These are phyloP conservation scores for Russula sp. DNA, from an alignment of 768 basidiomycete genomes.

Conservation along the genomic window DNA sequence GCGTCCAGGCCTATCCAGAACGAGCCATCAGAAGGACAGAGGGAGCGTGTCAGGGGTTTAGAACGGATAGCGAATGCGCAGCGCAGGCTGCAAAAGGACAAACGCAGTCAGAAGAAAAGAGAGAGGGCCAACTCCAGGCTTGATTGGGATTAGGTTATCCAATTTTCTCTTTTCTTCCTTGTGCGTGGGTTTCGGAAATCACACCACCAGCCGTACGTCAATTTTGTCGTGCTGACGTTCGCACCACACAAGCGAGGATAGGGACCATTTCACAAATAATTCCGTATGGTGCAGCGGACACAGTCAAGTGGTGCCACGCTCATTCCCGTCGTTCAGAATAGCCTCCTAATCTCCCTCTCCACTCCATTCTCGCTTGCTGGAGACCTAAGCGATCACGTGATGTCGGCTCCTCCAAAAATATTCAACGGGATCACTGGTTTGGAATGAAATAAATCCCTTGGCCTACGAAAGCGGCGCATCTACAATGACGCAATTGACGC, in stretches of 20 bases:
- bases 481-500: not conserved
- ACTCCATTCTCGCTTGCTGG: not conserved
- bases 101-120: conserved; percentile 47
- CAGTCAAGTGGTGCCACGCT: not conserved
- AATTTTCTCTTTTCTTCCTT: not conserved
- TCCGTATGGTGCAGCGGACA: not conserved
- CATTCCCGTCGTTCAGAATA: not conserved
- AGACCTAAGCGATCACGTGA: not conserved
- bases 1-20: conserved; percentile 44
- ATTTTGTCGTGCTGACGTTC: not conserved
- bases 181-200: conserved; percentile 4
- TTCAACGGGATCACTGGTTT: not conserved
- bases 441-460: not conserved
- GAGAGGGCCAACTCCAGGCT: conserved; percentile 26
- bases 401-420: not conserved
- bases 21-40: conserved; percentile 50
- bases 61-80: conserved; percentile 43
- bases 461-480: not conserved
- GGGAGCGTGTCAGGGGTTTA: conserved; percentile 45
- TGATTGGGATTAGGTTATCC: conserved; percentile 22
- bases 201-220: not conserved
- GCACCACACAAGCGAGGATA: not conserved
- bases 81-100: conserved; percentile 46
- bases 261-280: not conserved
- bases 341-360: not conserved